Evolutionary conservation across 2,329 filamentous ascomycete species (phyloP).

Genomic region (Talaromyces islandicus): DNA sequence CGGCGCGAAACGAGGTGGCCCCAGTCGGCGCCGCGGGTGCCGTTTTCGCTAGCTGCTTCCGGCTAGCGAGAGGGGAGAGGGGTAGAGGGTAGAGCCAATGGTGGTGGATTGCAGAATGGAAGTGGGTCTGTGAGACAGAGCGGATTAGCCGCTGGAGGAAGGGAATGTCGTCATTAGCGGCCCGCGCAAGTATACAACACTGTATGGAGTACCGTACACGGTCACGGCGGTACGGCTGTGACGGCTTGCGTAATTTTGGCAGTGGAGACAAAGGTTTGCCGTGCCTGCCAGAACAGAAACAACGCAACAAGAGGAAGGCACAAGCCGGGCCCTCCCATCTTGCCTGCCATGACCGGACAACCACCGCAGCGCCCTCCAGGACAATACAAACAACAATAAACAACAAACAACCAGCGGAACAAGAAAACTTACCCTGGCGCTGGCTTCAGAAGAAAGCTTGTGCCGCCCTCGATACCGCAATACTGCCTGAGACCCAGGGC

Average conservation of each 20-base stretch:
- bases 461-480: background rate
- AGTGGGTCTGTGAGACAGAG: background rate
- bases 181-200: background rate
- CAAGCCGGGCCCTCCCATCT: background rate
- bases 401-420: background rate
- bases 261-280: background rate
- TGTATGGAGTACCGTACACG: background rate
- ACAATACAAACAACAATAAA: background rate
- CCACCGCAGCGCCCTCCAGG: background rate
- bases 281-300: background rate
- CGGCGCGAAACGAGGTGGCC: background rate
- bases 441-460: background rate
- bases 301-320: background rate
- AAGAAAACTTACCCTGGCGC: background rate
- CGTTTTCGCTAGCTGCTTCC: background rate
- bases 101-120: no score
- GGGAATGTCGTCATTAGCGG: background rate
- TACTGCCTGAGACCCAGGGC: constrained; percentile 3
- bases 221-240: background rate
- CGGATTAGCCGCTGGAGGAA: background rate
- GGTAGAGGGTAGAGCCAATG: background rate
- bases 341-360: background rate
- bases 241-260: background rate
- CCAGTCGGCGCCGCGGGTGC: background rate
- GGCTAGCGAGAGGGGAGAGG: background rate